Evolutionary conservation across 164 flowering plant species (phyloP).

Genomic region (Kingdonia uniflora): DNA sequence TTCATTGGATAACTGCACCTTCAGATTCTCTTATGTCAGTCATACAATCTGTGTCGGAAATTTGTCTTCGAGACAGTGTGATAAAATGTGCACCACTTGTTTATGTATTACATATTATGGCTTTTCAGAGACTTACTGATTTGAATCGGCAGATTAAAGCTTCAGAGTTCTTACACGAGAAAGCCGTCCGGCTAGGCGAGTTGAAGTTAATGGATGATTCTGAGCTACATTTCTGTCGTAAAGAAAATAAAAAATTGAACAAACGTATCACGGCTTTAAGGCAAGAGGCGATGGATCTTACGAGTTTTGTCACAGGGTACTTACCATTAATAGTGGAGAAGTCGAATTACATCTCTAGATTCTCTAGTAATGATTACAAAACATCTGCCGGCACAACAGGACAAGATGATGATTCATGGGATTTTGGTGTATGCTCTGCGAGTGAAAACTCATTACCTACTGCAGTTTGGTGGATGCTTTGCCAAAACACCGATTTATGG

Average conservation of each 20-base stretch:
- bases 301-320: conserved; percentile 35
- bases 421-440: conserved; percentile 36
- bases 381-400: conserved; percentile 5
- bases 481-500: conserved; percentile 80
- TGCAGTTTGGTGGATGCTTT: conserved; percentile 72
- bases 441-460: conserved; percentile 36
- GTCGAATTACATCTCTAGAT: conserved; percentile 8
- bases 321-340: conserved; percentile 21
- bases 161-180: conserved; percentile 40
- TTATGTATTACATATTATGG: conserved; percentile 52
- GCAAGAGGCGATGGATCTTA: conserved; percentile 57
- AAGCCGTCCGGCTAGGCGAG: conserved; percentile 15
- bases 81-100: conserved; percentile 32
- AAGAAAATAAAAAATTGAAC: conserved; percentile 29
- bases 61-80: conserved; percentile 22
- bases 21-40: conserved; percentile 42
- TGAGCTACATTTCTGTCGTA: conserved; percentile 14
- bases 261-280: conserved; percentile 20
- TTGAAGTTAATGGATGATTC: conserved; percentile 23
- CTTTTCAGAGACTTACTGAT: conserved; percentile 78
- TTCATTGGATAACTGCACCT: conserved; percentile 62
- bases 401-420: conserved; percentile 30
- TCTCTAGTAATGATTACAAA: conserved; percentile 11
- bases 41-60: conserved; percentile 30
- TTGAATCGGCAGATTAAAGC: conserved; percentile 56